Evolutionary conservation across 306 rosid genomes (phyloP).

Genomic region (Pyrus communis): DNA sequence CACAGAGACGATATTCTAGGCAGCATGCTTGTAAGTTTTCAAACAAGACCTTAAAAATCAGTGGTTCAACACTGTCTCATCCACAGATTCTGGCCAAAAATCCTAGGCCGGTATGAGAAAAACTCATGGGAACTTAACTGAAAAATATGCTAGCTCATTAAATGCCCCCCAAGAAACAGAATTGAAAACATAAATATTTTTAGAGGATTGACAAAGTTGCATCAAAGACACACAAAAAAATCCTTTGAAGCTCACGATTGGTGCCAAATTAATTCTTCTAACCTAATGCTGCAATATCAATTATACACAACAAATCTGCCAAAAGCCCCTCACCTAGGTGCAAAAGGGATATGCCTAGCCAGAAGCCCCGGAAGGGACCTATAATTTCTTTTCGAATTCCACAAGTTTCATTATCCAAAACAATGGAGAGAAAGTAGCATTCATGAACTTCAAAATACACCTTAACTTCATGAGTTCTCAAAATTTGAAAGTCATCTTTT

Average conservation of each 20-base stretch:
- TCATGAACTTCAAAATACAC: neutral
- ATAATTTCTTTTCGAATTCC: neutral
- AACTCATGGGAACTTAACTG: neutral
- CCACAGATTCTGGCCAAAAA: conserved; percentile 9
- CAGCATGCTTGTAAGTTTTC: conserved; percentile 29
- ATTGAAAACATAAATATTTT: neutral
- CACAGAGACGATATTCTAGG: conserved; percentile 24
- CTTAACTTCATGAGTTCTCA: neutral
- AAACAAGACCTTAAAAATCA: conserved; percentile 21
- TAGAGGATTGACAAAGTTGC: neutral
- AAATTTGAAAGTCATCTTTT: neutral
- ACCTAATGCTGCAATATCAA: neutral
- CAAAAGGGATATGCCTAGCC: neutral
- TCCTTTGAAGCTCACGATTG: neutral
- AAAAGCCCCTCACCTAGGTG: neutral
- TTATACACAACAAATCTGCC: neutral
- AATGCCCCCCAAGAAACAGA: neutral
- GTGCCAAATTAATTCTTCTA: neutral
- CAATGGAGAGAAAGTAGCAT: neutral
- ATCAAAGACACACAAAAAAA: neutral
- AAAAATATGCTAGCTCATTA: neutral
- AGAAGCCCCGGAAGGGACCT: neutral
- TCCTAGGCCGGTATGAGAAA: neutral
- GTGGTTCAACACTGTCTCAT: conserved; percentile 16
- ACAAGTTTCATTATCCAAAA: neutral